These are phyloP conservation scores for Sugiyamaella neomexicana DNA, from an alignment of 1,139 yeast species.

Conservation along the genomic window DNA sequence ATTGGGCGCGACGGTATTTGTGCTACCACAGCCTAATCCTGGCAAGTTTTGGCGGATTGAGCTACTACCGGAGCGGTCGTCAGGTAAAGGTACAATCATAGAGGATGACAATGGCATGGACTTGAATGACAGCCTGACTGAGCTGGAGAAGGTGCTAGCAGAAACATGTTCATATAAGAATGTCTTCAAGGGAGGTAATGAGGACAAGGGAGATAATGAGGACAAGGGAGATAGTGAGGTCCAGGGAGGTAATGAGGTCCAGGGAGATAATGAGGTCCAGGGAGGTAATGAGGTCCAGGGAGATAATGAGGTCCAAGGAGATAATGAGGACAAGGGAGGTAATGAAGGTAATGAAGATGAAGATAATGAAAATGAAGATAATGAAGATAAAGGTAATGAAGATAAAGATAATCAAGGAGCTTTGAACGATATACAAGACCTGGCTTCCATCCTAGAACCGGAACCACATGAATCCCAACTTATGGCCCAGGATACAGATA, in stretches of 20 bases:
- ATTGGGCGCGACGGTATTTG: slow-evolving; percentile 53
- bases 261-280: background rate
- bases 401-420: too few relatives aligned
- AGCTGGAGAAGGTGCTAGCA: slow-evolving; percentile 27
- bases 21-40: slow-evolving; percentile 67
- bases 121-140: slow-evolving; percentile 18
- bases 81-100: background rate
- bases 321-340: background rate
- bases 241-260: background rate
- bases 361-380: too few relatives aligned
- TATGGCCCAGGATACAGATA: too few relatives aligned
- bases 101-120: slow-evolving; percentile 8
- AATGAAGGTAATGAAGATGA: too few relatives aligned
- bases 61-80: slow-evolving; percentile 36
- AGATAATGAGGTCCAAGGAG: background rate
- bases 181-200: too few relatives aligned
- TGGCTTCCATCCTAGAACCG: too few relatives aligned
- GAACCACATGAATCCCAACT: too few relatives aligned
- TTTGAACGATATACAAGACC: too few relatives aligned
- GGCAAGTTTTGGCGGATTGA: slow-evolving; percentile 70
- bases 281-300: background rate
- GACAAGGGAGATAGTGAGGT: background rate
- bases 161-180: slow-evolving; percentile 27
- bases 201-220: background rate
- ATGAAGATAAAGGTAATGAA: too few relatives aligned